Conservation (phyloP, 2,329 filamentous ascomycete genomes). For the Proliferodiscus dingleyae region DNA sequence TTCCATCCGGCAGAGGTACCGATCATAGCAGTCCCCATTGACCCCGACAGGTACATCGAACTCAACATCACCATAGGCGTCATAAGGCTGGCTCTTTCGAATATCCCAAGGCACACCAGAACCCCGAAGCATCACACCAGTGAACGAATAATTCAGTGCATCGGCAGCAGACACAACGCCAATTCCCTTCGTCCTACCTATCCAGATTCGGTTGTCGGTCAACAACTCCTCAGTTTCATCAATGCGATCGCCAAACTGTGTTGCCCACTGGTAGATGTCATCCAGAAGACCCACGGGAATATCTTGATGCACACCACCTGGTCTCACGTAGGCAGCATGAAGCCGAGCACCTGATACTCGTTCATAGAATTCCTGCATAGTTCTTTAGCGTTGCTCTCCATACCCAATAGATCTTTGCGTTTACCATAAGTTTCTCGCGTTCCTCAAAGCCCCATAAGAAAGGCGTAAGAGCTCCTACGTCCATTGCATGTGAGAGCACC, state of each 20-base stretch:
- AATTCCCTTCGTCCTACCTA: slow-evolving; percentile 82
- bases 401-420: slow-evolving; percentile 28
- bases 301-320: slow-evolving; percentile 94
- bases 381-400: slow-evolving; percentile 17
- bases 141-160: slow-evolving; percentile 95
- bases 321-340: slow-evolving; percentile 93
- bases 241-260: slow-evolving; percentile 96
- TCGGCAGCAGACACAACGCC: slow-evolving; percentile 89
- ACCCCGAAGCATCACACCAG: slow-evolving; percentile 95
- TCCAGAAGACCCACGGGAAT: slow-evolving; percentile 89
- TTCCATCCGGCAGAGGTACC: slow-evolving; percentile 98
- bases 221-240: slow-evolving; percentile 98
- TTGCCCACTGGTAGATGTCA: slow-evolving; percentile 99
- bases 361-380: slow-evolving; percentile 90
- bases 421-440: slow-evolving; percentile 98
- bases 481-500: slow-evolving; percentile 95
- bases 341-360: slow-evolving; percentile 97
- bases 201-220: slow-evolving; percentile 99
- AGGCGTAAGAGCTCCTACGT: slow-evolving; percentile 94
- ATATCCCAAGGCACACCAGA: slow-evolving; percentile 96
- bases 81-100: slow-evolving; percentile 94
- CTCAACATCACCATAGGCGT: slow-evolving; percentile 95
- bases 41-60: slow-evolving; percentile 96
- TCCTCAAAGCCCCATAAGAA: slow-evolving; percentile 99
- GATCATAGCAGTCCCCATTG: slow-evolving; percentile 98